Base-by-base conservation (phyloP, 148 eudicot genomes). In the Rhododendron henanense region DNA sequence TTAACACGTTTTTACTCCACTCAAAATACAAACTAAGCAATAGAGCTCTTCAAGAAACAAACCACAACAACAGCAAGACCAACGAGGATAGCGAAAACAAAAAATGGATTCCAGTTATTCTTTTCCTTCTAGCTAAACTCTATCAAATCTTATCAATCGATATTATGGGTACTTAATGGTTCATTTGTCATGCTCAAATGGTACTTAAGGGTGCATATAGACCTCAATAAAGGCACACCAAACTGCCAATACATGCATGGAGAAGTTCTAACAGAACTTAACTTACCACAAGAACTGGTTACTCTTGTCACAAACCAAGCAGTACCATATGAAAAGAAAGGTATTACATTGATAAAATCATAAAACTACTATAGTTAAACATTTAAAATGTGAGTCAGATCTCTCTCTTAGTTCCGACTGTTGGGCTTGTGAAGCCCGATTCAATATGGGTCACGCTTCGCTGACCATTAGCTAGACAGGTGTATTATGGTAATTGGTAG, bases 391-490 rank as follows among this genome's bases (percentile, higher is more conserved):
- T n/a, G 3, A 63, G 39, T 69, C 5, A 53, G 28, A 37, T 39
- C 2, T 83, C 75, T 85, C 86, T 81, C 67, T 87, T 25, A 39
- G 87, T 76, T 39, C 23, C 41, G 63, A 16, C 61, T 55, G 6
- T 55, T 55, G 19, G 61, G 61, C 61, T 55, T 55, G 21, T 16
- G 61, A 4, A 55, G 61, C 61, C 21, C 61, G 1, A 55, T 55
- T 5, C 61, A 55, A 16, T 16, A 53, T 53, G 59, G 21, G 18
- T 51, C 55, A 3, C 2, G 21, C 5, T 53, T 14, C 59, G 5
- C 59, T 53, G 19, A 55, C 61, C 0, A 55, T 55, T 55, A 4
- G 61, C 21, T 55, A 55, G 61, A 55, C 61, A 4, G 5, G 19
- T 55, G 21, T 3, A 55, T 16, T 55, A 55, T 0, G 3, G 21